Base-by-base conservation (phyloP, 2,329 filamentous ascomycete genomes). In the Corinectria fuckeliana region DNA sequence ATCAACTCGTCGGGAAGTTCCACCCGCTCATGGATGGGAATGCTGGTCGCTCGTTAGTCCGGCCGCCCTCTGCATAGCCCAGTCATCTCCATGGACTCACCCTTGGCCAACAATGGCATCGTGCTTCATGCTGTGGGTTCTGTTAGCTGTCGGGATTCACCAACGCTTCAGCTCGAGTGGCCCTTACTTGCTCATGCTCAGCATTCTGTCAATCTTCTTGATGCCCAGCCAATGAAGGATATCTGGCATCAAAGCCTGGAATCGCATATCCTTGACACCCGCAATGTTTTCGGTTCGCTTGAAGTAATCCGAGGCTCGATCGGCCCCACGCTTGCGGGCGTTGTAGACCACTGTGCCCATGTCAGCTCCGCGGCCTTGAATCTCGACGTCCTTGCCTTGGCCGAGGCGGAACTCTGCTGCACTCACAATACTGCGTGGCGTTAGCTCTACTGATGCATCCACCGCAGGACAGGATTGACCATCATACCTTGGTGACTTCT, bases 191-290 rank as follows among this genome's bases (percentile, higher is more conserved):
- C 92, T 96, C 95, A 98, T 98, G 80, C 92, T 96, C 69, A 97
- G 81, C 95, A 98, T 99, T 61, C 93, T 86, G 76, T 99, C 95
- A 73, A 99, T 98, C 83, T 98, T 98, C 75, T 91, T 95, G 74
- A 99, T 97, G 62, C 95, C 95, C 26, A 99, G 86, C 95, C 95
- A 98, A 78, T 98, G 95, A 53, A 98, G 84, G 66, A 98, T 96
- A 75, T 97, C 93, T 30, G 95, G 94, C 95, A 98, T 98, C 54
- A 99, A 82, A 25, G 94, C 94, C 81, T 98, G 95, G 83, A 98
- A 98, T 36, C 95, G 89, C 94, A 98, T 98, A 69, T 88, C 90
- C 76, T 97, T 96, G 66, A 98, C 94, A 61, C 95, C 95, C 8
- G 95, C 95, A 74, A 99, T 96, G 75, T 97, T 97, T 78, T 97